These are phyloP conservation scores for Stenogyne calaminthoides DNA, from an alignment of 305 asterid genomes.

Conservation along the genomic window DNA sequence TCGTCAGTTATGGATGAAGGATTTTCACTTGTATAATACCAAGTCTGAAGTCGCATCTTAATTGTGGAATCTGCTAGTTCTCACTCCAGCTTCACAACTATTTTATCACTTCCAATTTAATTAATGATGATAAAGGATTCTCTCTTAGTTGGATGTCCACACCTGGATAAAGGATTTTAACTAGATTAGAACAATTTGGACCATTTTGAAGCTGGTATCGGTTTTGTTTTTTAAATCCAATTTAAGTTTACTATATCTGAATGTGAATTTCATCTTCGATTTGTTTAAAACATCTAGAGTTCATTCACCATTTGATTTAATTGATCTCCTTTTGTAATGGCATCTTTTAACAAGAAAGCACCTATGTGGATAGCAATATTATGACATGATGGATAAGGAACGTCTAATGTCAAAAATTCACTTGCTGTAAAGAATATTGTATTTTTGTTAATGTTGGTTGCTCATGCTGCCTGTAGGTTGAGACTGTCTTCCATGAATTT, in stretches of 20 bases:
- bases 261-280: background rate
- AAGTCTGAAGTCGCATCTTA: background rate
- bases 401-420: slow-evolving; percentile 1
- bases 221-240: background rate
- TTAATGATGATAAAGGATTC: background rate
- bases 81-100: slow-evolving; percentile 11
- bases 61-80: slow-evolving; percentile 1
- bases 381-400: background rate
- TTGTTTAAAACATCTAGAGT: background rate
- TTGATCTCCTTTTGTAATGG: background rate
- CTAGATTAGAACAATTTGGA: background rate
- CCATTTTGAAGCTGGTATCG: background rate
- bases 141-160: background rate
- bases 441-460: slow-evolving; percentile 21
- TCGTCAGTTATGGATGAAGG: background rate
- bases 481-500: slow-evolving; percentile 98
- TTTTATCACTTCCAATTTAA: background rate
- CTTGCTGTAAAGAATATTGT: background rate
- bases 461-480: slow-evolving; percentile 62
- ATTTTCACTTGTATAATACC: slow-evolving; percentile 5
- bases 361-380: slow-evolving; percentile 10
- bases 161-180: background rate
- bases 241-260: background rate
- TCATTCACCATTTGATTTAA: slow-evolving; percentile 12
- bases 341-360: background rate